Base-by-base conservation (phyloP, 805 yeast genomes). In the Starmera caribaea region DNA sequence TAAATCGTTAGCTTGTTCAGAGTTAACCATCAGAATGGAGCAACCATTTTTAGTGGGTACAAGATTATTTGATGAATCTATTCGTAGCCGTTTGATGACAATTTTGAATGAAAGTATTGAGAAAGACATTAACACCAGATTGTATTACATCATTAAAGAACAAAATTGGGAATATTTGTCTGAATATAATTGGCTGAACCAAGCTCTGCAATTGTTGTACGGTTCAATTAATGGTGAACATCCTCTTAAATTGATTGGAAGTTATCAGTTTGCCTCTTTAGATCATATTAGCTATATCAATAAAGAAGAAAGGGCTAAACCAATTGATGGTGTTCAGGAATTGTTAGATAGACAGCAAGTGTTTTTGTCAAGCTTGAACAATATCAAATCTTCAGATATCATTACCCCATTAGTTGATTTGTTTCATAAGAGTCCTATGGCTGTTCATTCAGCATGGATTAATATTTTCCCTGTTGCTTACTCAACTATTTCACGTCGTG, bases 121-220 rank as follows among this genome's bases (percentile, higher is more conserved):
- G 44, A 72, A 68, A 38, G 88, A 84, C 47, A 70, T 88, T 17
- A 74, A 75, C 48, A 87, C 85, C 57, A 70, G 98, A 42, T 65
- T 92, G 30, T 78, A 81, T 46, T 94, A 94, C 50, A 81, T 90
- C 8, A 73, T 94, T n/a, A 68, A 90, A 31, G 97, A 92, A 51
- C 99, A 92, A 57, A 90, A 87, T 53, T 92, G 99, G 99, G 99
- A 92, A 55, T 82, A 75, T 47, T 65, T 92, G 31, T 89, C 95
- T 1, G 98, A 92, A 48, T 84, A 83, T 51, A 84, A 88, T 33
- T 92, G 98, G 98, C 62, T 90, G 45, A 87, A 87, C 56, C 97
- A 90, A 58, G 97, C 96, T 0, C 66, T 86, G 15, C 96, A 89
- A 54, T 61, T 94, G 26, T 61, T 92, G 7, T 86, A 81, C 53